Conservation (phyloP, 768 basidiomycete species). For the Mrakia blollopis region DNA sequence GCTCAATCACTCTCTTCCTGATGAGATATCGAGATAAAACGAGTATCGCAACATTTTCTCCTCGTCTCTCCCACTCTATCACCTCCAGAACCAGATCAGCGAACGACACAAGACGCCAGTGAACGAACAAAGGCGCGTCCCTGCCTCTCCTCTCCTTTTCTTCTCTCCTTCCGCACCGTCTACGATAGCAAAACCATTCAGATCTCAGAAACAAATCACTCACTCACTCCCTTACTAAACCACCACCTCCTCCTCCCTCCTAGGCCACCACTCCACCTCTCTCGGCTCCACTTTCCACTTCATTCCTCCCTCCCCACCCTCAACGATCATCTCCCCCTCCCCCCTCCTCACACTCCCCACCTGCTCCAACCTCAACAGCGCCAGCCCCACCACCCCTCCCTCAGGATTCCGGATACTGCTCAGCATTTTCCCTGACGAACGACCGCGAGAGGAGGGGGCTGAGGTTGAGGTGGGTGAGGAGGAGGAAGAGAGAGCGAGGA, state of each 20-base stretch:
- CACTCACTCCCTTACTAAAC: neutral
- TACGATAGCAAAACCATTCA: no score
- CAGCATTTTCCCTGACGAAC: conserved; percentile 11
- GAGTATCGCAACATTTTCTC: no score
- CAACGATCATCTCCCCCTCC: conserved; percentile 23
- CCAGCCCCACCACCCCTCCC: conserved; percentile 60
- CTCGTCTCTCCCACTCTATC: no score
- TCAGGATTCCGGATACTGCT: conserved; percentile 30
- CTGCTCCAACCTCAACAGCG: conserved; percentile 74
- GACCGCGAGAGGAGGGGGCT: conserved; percentile 25
- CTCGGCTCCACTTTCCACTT: conserved; percentile 6
- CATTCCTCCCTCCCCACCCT: neutral
- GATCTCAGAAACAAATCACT: no score
- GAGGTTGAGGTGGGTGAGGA: conserved; percentile 29
- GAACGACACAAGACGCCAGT: no score
- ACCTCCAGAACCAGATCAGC: no score
- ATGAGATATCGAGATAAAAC: no score
- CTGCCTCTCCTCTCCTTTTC: no score
- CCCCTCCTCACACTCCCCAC: conserved; percentile 48
- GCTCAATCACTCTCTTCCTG: no score
- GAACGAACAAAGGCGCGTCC: no score
- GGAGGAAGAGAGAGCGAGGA: conserved; percentile 14
- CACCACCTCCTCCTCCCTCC: neutral
- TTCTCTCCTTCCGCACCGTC: no score
- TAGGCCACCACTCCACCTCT: conserved; percentile 20